Base-by-base conservation (phyloP, 140 eudicot genomes). In the Bidens hawaiensis region DNA sequence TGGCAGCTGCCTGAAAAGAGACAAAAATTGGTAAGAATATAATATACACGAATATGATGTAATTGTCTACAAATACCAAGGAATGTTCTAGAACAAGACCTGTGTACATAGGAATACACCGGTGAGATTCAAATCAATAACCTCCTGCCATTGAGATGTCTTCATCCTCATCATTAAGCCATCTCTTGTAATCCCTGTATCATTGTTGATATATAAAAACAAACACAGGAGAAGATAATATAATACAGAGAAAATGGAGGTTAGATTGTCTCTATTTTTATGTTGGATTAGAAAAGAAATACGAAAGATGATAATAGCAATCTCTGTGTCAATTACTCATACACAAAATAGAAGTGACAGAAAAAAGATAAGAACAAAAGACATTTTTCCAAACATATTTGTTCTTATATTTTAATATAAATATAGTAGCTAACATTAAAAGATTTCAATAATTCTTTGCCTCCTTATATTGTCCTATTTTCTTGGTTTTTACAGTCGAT, bases 91-190 rank as follows among this genome's bases (percentile, higher is more conserved):
- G 31, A 57, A 71, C n/a, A 51, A 45, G 34, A 91, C 98, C 96
- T 91, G 98, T 71, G 96, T 87, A 62, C 98, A 87, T 49, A 91
- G 70, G 76, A 81, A 91, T 58, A 91, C 98, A 22, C 98, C 95
- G 33, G 95, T 87, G 54, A 91, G 96, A 74, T 91, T 91, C 74
- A 91, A 71, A 87, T 91, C 95, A 71, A 91, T 91, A 67, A 91
- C 98, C 21, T 91, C 98, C 82, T 91, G 86, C 98, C 98, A 91
- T 64, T 87, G 95, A 78, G 91, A 61, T 56, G 69, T 58, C 76
- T 87, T 87, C 98, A 91, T 91, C 68, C 98, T 84, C 96, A 91
- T 91, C 76, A 87, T 76, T 68, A 91, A 75, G 60, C 88, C 91
- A 76, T 91, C 98, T 76, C 90, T 82, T 9, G 96, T 94, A 76